Base-by-base conservation (phyloP, 192 early-diverging fungal genomes). In the Kappamyces sp. region DNA sequence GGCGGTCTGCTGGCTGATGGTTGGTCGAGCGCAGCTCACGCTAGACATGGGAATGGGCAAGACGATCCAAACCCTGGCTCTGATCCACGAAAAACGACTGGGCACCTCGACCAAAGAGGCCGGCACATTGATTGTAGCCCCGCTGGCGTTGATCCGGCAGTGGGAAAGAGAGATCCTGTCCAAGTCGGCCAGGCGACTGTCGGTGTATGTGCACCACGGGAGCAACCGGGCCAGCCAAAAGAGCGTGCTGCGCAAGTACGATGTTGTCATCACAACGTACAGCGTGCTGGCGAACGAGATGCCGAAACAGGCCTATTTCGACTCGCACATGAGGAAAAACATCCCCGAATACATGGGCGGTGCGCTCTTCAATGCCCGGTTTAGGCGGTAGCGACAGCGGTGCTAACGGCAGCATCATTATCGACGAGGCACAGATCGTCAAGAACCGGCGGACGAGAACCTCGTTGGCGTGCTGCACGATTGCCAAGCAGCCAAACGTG, bases 371-470 rank as follows among this genome's bases (percentile, higher is more conserved):
- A 22, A 22, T 22, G 22, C 22, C 22, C 22, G 22, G 22, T 22
- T 22, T 22, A 22, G 22, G 22, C 22, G 22, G 63, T 22, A 22
- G 22, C 22, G 22, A 22, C 22, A 22, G 22, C 22, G 22, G 22
- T 22, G 22, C 22, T 22, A 22, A 22, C 22, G 22, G 22, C 22
- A 22, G 22, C 22, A 22, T 22, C 22, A 22, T 22, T 22, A 22
- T 22, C 22, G 93, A 96, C 55, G 93, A 96, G 65, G 93, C 93
- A 0, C 93, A 96, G 67, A 76, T 82, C n/a, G 93, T 96, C 57
- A 94, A 94, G 55, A 86, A 88, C 60, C 67, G 83, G 7, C 72
- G 72, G 46, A 91, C 87, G 34, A 47, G 90, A 86, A 0, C 83
- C 86, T n/a, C 80, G 78, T 57, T 75, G 80, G 5, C 57, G 94